Evolutionary conservation across 208 protist genomes (phyloP).

Genomic region (Herpetomonas muscarum): DNA sequence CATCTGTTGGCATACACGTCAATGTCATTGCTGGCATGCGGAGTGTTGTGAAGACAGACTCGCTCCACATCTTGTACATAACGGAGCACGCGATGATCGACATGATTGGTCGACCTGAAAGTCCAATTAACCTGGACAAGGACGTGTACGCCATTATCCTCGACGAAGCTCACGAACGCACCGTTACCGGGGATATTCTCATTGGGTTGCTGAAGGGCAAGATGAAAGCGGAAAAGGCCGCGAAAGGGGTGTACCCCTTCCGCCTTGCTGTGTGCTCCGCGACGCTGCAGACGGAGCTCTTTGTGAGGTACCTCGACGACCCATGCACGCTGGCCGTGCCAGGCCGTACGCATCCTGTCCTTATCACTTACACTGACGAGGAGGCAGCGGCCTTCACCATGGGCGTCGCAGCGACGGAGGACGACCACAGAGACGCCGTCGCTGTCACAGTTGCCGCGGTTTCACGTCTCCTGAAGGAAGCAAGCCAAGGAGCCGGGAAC

Average conservation of each 20-base stretch:
- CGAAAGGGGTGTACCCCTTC: constrained; percentile 33
- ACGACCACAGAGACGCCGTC: constrained; percentile 83
- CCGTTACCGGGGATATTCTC: constrained; percentile 95
- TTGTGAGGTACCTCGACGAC: constrained; percentile 90
- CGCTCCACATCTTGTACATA: constrained; percentile 10
- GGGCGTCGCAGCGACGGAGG: constrained; percentile 19
- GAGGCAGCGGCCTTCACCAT: too few relatives aligned
- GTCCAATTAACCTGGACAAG: too few relatives aligned
- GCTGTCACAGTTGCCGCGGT: constrained; percentile 28
- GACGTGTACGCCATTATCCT: constrained; percentile 93
- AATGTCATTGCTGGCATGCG: constrained; percentile 66
- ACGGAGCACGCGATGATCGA: constrained; percentile 9
- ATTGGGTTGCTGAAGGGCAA: constrained; percentile 94
- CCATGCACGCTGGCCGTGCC: constrained; percentile 92
- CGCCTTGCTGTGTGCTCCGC: constrained; percentile 93
- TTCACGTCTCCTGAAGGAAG: constrained; percentile 24
- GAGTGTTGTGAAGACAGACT: neutral
- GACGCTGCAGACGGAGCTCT: constrained; percentile 92
- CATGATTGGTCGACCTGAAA: too few relatives aligned
- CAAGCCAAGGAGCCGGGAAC: neutral
- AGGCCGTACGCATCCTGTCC: constrained; percentile 82
- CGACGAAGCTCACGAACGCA: constrained; percentile 98
- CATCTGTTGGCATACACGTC: constrained; percentile 67
- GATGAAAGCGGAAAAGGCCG: constrained; percentile 78
- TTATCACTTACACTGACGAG: constrained; percentile 34